Evolutionary conservation across 352 stramenopile species (phyloP).

Genomic region (Phytophthora lateralis): DNA sequence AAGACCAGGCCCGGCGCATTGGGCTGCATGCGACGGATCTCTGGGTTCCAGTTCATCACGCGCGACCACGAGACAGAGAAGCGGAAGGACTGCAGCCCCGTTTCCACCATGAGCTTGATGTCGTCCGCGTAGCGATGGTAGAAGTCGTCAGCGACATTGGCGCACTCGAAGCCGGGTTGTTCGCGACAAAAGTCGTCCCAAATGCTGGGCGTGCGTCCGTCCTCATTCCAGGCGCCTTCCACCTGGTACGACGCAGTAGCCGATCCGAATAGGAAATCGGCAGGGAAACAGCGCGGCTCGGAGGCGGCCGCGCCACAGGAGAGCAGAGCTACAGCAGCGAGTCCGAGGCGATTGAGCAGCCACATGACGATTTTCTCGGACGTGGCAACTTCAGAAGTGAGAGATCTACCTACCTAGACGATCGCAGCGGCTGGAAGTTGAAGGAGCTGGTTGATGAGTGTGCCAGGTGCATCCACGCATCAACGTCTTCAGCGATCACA

Average conservation of each 20-base stretch:
- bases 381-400: conserved; percentile 20
- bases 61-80: conserved; percentile 87
- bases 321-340: conserved; percentile 5
- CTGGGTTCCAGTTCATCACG: conserved; percentile 80
- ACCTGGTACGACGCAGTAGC: conserved; percentile 91
- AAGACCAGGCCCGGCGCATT: conserved; percentile 89
- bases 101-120: conserved; percentile 88
- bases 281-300: conserved; percentile 39
- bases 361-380: conserved; percentile 13
- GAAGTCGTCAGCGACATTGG: conserved; percentile 92
- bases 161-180: conserved; percentile 67
- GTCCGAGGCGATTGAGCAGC: conserved; percentile 12
- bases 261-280: conserved; percentile 75
- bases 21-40: conserved; percentile 40
- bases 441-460: conserved; percentile 15
- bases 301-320: conserved; percentile 2
- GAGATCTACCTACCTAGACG: background rate
- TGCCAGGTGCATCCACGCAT: conserved; percentile 20
- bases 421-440: conserved; percentile 5
- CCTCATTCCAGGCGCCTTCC: conserved; percentile 82
- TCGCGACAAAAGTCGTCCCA: conserved; percentile 90
- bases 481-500: background rate
- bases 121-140: conserved; percentile 91
- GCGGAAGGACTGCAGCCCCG: conserved; percentile 92
- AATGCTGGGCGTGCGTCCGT: conserved; percentile 82